Evolutionary conservation across 176 grass and related monocot genomes (phyloP).

Genomic region (Carex pumila): DNA sequence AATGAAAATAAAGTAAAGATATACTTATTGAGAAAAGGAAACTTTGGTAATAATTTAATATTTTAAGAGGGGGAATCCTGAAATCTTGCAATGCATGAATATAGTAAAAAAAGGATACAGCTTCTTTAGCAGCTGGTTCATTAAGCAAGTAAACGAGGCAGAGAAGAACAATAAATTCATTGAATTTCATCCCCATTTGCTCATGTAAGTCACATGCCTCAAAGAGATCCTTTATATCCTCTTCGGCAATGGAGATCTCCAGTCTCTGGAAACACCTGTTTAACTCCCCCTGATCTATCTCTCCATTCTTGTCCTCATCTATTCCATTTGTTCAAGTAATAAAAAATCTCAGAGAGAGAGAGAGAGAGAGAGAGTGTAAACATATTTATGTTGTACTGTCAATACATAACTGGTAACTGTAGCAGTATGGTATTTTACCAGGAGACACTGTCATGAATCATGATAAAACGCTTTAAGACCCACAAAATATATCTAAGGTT

Average conservation of each 20-base stretch:
- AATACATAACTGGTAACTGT: neutral
- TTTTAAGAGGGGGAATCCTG: neutral
- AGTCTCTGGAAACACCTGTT: slow-evolving; percentile 74
- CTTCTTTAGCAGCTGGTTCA: slow-evolving; percentile 52
- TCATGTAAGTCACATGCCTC: slow-evolving; percentile 90
- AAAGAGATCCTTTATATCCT: slow-evolving; percentile 76
- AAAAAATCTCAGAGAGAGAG: neutral
- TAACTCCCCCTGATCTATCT: slow-evolving; percentile 79
- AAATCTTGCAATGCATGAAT: neutral
- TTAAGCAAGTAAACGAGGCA: slow-evolving; percentile 95
- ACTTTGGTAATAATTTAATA: neutral
- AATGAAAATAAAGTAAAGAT: neutral
- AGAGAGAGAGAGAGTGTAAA: neutral
- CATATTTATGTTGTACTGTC: neutral
- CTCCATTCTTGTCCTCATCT: slow-evolving; percentile 98
- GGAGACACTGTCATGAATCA: neutral
- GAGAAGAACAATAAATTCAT: slow-evolving; percentile 93
- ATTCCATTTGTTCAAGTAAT: neutral
- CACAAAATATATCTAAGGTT: neutral
- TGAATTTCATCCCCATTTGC: slow-evolving; percentile 85
- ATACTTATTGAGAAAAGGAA: neutral
- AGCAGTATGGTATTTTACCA: neutral
- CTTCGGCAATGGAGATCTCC: slow-evolving; percentile 66
- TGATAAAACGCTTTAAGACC: neutral
- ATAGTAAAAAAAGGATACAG: slow-evolving; percentile 56